These are phyloP conservation scores for Priceomyces carsonii DNA, from an alignment of 805 yeast genomes.

Conservation along the genomic window DNA sequence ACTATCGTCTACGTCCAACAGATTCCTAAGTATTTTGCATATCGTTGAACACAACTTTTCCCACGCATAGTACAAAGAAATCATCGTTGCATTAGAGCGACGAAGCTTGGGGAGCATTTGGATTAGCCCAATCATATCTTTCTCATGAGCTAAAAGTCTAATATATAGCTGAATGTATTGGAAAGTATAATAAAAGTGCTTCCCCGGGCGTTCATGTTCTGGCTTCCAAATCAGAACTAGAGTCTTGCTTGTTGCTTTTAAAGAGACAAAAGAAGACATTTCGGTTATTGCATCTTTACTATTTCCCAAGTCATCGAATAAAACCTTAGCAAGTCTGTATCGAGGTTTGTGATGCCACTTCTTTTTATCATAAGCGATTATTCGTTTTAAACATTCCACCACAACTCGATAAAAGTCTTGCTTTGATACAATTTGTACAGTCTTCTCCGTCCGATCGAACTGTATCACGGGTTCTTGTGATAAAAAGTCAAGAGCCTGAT, in stretches of 20 bases:
- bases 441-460: constrained; percentile 2
- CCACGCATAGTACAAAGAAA: constrained; percentile 64
- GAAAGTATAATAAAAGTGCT: constrained; percentile 77
- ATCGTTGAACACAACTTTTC: constrained; percentile 55
- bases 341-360: constrained; percentile 92
- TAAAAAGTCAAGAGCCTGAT: constrained; percentile 42
- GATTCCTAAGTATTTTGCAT: constrained; percentile 51
- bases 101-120: constrained; percentile 73
- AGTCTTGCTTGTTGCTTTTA: constrained; percentile 68
- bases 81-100: constrained; percentile 75
- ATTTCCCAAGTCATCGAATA: constrained; percentile 55
- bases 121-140: constrained; percentile 61
- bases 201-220: constrained; percentile 88
- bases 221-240: constrained; percentile 92
- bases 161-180: constrained; percentile 68
- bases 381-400: constrained; percentile 45
- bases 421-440: constrained; percentile 10
- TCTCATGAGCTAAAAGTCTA: constrained; percentile 50
- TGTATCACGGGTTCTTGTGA: constrained; percentile 32
- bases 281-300: constrained; percentile 58
- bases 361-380: constrained; percentile 66
- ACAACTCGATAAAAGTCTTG: constrained; percentile 39
- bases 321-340: constrained; percentile 66
- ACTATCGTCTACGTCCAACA: constrained; percentile 41
- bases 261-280: constrained; percentile 60